phyloP scores from a whole-genome alignment of 148 eudicot genomes.

The Amaranthus cruentus region DNA sequence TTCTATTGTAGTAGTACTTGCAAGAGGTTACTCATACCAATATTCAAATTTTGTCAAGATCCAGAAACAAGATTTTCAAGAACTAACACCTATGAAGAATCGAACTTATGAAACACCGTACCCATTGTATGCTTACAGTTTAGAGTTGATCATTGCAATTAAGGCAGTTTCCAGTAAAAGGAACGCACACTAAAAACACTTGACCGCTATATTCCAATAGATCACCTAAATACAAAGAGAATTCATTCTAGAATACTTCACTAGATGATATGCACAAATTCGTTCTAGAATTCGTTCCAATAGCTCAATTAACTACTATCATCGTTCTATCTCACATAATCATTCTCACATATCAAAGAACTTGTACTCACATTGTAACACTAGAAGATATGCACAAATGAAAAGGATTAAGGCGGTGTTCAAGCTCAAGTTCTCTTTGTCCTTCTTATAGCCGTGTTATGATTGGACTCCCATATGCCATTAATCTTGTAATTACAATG shows the following conservation, averaged over 20 bases:
- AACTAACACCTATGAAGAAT: background rate
- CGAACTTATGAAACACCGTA: background rate
- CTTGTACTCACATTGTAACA: background rate
- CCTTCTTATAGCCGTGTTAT: background rate
- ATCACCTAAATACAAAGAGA: background rate
- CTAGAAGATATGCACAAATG: background rate
- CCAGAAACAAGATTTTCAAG: background rate
- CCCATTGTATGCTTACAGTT: background rate
- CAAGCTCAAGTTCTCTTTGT: slow-evolving; percentile 2
- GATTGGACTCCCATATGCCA: background rate
- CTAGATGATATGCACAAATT: background rate
- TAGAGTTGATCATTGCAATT: background rate
- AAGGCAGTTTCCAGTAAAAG: background rate
- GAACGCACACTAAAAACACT: background rate
- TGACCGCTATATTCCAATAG: background rate
- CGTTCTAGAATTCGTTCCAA: too few relatives aligned
- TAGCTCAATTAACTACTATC: background rate
- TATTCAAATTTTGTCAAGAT: background rate
- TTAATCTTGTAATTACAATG: background rate
- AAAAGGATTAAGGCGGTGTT: background rate
- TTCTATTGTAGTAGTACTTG: background rate
- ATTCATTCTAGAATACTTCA: background rate
- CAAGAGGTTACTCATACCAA: background rate
- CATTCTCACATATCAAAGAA: background rate
- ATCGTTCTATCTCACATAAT: background rate